Conservation (phyloP, 768 basidiomycete species). For the Mycena indigotica region DNA sequence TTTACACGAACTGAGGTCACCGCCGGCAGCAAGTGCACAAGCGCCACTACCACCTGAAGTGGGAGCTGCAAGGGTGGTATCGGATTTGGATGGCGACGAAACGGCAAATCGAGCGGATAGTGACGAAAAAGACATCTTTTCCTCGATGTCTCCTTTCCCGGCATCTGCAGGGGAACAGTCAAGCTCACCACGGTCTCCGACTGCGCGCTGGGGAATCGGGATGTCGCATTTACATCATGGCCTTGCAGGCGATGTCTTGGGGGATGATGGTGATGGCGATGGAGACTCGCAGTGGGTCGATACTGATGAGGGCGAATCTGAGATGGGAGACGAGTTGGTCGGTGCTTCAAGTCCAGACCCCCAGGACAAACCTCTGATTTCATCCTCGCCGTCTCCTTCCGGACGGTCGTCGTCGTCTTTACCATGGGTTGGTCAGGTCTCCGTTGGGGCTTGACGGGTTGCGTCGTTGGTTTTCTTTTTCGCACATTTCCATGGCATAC, state of each 20-base stretch:
- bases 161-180: background rate
- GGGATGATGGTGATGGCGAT: conserved; percentile 3
- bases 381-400: background rate
- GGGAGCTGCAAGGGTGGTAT: background rate
- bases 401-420: background rate
- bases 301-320: conserved; percentile 23
- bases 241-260: background rate
- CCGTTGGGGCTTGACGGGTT: background rate
- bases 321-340: background rate
- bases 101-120: background rate
- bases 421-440: background rate
- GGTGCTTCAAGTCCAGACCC: background rate
- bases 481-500: too few species aligned
- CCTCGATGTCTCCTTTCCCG: conserved; percentile 8
- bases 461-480: too few species aligned
- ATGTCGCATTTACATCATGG: background rate
- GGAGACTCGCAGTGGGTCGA: conserved; percentile 19
- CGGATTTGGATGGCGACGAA: conserved; percentile 3
- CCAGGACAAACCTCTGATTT: background rate
- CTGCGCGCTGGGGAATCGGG: background rate
- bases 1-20: conserved; percentile 48
- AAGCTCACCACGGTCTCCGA: background rate
- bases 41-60: too few species aligned
- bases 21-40: background rate
- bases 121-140: conserved; percentile 5